These are phyloP conservation scores for Fomitopsis pinicola DNA, from an alignment of 1,284 basidiomycete genomes.

Conservation along the genomic window DNA sequence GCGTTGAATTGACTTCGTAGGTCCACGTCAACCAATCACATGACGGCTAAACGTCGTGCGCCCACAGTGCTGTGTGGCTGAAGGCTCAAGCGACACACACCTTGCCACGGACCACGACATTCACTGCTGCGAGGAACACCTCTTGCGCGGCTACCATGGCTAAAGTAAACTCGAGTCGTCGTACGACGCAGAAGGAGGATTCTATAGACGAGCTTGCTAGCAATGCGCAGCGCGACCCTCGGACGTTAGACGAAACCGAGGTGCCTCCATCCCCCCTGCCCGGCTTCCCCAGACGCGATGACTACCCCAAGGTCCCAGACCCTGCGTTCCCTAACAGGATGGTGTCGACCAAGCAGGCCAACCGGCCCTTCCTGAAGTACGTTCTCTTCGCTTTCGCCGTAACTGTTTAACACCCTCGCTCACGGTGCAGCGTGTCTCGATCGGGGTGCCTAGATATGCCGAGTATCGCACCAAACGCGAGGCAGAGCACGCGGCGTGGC, in stretches of 20 bases:
- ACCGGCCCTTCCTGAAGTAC: constrained; percentile 77
- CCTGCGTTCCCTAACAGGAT: constrained; percentile 54
- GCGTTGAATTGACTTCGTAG: not conserved
- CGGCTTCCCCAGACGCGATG: constrained; percentile 27
- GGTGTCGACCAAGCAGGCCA: constrained; percentile 75
- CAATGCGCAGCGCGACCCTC: not conserved
- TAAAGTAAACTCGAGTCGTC: not conserved
- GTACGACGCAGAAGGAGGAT: not conserved
- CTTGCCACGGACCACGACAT: not conserved
- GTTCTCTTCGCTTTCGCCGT: constrained; percentile 27
- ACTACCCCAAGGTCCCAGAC: constrained; percentile 46
- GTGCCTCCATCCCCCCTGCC: constrained; percentile 22
- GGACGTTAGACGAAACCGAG: constrained; percentile 11
- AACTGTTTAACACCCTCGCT: not conserved
- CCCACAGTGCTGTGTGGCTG: not conserved
- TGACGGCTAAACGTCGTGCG: not conserved
- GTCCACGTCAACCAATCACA: not conserved
- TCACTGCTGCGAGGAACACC: not conserved
- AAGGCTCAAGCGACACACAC: not conserved
- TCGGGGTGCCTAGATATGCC: constrained; percentile 46
- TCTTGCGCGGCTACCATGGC: not conserved
- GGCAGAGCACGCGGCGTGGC: constrained; percentile 59
- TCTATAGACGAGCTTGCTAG: not conserved
- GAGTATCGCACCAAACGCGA: constrained; percentile 63
- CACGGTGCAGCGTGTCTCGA: not conserved